Conservation (phyloP, 352 stramenopile genomes). For the Aphanomyces invadans region DNA sequence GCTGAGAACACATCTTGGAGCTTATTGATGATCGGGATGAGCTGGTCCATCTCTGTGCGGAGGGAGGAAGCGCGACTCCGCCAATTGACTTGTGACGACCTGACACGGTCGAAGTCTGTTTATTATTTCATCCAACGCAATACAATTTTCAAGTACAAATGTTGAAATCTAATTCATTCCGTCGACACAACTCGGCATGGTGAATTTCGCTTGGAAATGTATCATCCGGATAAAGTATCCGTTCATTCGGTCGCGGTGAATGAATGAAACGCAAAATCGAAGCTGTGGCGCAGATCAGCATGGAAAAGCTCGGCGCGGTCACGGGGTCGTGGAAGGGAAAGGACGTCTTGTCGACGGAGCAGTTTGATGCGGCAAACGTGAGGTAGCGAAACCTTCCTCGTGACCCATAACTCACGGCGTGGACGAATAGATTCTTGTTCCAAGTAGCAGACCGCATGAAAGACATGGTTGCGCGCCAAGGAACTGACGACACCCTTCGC, state of each 20-base stretch:
- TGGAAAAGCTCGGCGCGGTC: constrained; percentile 49
- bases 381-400: constrained; percentile 34
- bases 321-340: constrained; percentile 58
- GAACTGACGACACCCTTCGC: constrained; percentile 67
- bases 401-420: not conserved
- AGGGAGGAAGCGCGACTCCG: not conserved
- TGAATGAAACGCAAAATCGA: not conserved
- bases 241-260: not conserved
- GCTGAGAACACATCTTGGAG: constrained; percentile 98
- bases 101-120: not conserved
- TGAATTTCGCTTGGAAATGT: not conserved
- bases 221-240: not conserved
- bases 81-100: not conserved
- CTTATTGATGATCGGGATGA: constrained; percentile 99
- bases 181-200: no score
- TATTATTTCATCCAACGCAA: not conserved
- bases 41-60: constrained; percentile 90
- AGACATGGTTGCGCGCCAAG: constrained; percentile 62
- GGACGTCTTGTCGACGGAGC: constrained; percentile 69
- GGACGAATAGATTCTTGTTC: constrained; percentile 45
- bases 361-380: constrained; percentile 67
- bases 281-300: no score
- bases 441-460: constrained; percentile 77
- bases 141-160: not conserved
- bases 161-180: no score